Evolutionary conservation across 495 filamentous ascomycete species (phyloP).

Genomic region (Penicillium coffeae): DNA sequence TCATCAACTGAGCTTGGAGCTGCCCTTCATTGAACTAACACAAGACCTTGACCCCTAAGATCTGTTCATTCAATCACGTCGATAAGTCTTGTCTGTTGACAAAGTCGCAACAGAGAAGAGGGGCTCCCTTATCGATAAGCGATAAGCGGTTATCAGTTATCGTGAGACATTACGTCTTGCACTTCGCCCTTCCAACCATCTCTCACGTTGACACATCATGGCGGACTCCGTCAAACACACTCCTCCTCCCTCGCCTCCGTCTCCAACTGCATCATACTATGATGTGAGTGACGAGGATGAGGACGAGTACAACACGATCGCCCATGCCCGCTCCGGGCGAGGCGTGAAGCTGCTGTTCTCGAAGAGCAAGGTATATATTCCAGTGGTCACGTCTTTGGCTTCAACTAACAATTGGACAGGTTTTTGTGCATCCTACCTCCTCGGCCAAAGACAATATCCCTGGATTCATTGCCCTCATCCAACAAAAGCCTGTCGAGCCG

Average conservation of each 20-base stretch:
- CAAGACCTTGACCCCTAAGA: no score
- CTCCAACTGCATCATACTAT: conserved; percentile 89
- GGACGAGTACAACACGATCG: conserved; percentile 92
- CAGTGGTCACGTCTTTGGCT: neutral
- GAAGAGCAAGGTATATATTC: conserved; percentile 77
- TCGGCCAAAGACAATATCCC: conserved; percentile 93
- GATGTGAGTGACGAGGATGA: conserved; percentile 96
- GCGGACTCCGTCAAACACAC: conserved; percentile 36
- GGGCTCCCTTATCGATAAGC: conserved; percentile 5
- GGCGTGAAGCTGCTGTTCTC: conserved; percentile 95
- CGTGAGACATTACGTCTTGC: conserved; percentile 19
- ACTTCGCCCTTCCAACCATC: neutral
- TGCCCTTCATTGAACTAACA: no score
- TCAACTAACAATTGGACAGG: conserved; percentile 42
- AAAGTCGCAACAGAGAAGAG: no score
- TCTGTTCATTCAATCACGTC: no score
- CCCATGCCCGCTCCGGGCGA: conserved; percentile 69
- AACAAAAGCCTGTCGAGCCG: conserved; percentile 66
- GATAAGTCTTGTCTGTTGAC: no score
- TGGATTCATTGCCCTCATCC: conserved; percentile 91
- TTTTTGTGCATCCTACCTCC: conserved; percentile 95
- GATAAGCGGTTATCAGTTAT: conserved; percentile 13
- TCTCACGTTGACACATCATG: conserved; percentile 19
- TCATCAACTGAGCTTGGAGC: no score
- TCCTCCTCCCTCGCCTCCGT: conserved; percentile 52